Evolutionary conservation across 2,329 filamentous ascomycete species (phyloP), one percentile per base, ranked within the genome.

Genomic region (Fusarium mexicanum): DNA sequence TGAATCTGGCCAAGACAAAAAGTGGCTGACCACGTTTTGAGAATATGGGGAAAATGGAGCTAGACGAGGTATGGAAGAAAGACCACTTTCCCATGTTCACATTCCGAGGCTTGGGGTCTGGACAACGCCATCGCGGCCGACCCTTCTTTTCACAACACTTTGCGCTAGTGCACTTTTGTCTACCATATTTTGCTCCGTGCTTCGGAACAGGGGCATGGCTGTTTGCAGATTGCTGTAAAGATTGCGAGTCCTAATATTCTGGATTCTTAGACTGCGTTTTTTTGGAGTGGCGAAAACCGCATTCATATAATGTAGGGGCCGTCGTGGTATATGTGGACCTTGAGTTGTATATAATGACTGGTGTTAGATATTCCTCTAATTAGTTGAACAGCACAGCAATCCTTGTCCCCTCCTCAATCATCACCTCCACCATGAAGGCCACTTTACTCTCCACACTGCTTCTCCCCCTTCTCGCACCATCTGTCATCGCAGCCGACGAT

Each of bases 361-460:
- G 11, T 37, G n/a, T 17, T 51, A 3, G 17, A 3, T 35, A 14
- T 24, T 11, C 8, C 4, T 35, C 16, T 37, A 3, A 3, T 1
- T 10, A 37, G 24, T 10, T 1, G 0, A 6, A 20, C 10, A 37
- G 31, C 6, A 37, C 17, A 26, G 1, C 8, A 14, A 10, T 43
- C n/a, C 11, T 4, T n/a, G 9, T 35, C 7, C 16, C 17, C 14
- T 18, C 5, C 22, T 4, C 13, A 40, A 22, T 13, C 6, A 20
- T 22, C 38, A 17, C 3, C 12, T 12, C 18, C 66, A 53, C 24
- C 33, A 69, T 69, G 66, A 69, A 67, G 33, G 18, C 24, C 2
- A 24, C 12, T n/a, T 8, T 57, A 17, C 20, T 67, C 33, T 50
- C 50, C 16, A 26, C 43, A 14, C 22, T 58, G 4, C 33, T 69